Evolutionary conservation across 2,329 filamentous ascomycete species (phyloP), one percentile per base, ranked within the genome.

Genomic region (Aspergillus luchuensis): DNA sequence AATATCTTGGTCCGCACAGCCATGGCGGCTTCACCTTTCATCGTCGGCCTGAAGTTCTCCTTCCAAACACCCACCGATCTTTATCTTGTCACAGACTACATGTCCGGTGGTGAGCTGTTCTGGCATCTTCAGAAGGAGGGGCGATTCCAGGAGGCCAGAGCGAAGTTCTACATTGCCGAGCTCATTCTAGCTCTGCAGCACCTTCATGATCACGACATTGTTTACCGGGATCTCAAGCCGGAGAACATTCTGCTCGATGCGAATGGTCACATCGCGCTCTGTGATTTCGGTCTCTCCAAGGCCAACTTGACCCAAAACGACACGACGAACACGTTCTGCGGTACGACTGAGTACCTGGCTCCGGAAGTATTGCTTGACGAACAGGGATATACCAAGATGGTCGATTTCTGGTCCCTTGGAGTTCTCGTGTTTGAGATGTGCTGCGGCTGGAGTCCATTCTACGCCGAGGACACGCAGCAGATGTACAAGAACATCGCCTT

Each of bases 401-500:
- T 99, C 6, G 95, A 99, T 76, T 99, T 98, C 77, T 99, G 95
- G 95, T 99, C 95, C 1, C 84, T 99, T 11, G 95, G 95, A 59
- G 95, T 99, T 51, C 83, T 99, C 57, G 95, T 99, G 1, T 99
- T 99, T 71, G 95, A 99, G 78, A 99, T 99, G 95, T 99, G 95
- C 81, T 99, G 95, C 71, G 95, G 95, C 36, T 99, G 95, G 95
- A 97, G 92, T 71, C 95, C 95, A 0, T 99, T 99, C 79, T 99
- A 98, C 70, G 95, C 95, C 59, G 95, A 99, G 73, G 95, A 99
- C 73, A 99, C 95, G 0, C 95, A 99, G 78, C 95, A 99, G 77
- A 99, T 99, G 95, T 99, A 99, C 83, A 99, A 99, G 83, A 99
- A 99, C 80, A 99, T 99, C 74, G 95, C 95, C 0, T 99, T 99